Evolutionary conservation across 1,284 basidiomycete genomes (phyloP).

Genomic region (Moniliella sp.): DNA sequence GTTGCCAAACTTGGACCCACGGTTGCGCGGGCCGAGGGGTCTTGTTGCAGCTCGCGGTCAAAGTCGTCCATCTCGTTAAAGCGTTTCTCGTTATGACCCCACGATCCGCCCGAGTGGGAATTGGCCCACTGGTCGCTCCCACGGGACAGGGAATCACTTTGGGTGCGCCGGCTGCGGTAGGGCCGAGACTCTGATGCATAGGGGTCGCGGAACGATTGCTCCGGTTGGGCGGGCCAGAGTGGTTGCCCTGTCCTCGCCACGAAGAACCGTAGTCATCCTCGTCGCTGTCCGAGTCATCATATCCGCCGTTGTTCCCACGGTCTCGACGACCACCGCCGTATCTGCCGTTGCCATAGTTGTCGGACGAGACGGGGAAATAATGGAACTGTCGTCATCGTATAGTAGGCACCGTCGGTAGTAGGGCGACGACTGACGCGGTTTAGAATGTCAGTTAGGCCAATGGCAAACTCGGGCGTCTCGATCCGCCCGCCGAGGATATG

Average conservation of each 20-base stretch:
- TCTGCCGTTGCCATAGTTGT: not conserved
- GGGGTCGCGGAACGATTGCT: not conserved
- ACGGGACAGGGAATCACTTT: not conserved
- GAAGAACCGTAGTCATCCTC: not conserved
- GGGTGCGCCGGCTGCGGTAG: not conserved
- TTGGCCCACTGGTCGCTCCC: not conserved
- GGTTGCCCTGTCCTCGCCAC: not conserved
- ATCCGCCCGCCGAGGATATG: constrained; percentile 19
- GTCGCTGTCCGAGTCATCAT: not conserved
- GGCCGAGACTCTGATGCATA: not conserved
- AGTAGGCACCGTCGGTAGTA: not conserved
- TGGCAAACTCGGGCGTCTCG: constrained; percentile 13
- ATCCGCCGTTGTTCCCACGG: not conserved
- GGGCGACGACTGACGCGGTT: constrained; percentile 12
- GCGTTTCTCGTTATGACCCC: constrained; percentile 1
- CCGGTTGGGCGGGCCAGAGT: not conserved
- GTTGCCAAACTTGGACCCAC: no score
- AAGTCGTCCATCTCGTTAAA: constrained; percentile 13
- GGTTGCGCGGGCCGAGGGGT: no score
- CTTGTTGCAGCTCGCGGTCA: constrained; percentile 16
- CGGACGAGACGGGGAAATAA: not conserved
- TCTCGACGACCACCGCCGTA: no score
- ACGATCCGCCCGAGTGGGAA: not conserved
- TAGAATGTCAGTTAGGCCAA: constrained; percentile 9
- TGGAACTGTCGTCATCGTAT: not conserved